Base-by-base conservation (phyloP, 2,329 filamentous ascomycete genomes). In the Trichoderma semiorbis region DNA sequence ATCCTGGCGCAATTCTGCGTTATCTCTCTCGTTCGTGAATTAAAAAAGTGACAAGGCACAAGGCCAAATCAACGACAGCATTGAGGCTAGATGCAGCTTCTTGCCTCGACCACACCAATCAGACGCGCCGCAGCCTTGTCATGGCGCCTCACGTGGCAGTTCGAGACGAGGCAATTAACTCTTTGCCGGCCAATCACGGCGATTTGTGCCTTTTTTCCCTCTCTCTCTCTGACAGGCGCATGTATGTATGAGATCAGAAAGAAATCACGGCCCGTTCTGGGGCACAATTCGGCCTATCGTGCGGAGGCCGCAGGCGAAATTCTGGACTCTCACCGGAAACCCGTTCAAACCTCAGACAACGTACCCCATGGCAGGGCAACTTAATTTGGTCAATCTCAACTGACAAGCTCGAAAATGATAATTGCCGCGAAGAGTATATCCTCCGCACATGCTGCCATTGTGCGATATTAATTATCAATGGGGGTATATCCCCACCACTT, bases 151-250 rank as follows among this genome's bases (percentile, higher is more conserved):
- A 72, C 70, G 70, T 72, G 70, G 70, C 28, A 47, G 39, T 32
- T 63, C 34, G 36, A 68, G 47, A 57, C 70, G 70, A 72, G 70
- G 64, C 43, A 72, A 68, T 72, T 72, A 69, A 69, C 7, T 43
- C 39, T 30, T 36, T n/a, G 6, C 30, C 21, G 60, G 47, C 68
- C 60, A 70, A 64, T 64, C 43, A 70, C 39, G 57, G 57, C 66
- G 66, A 30, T 16, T 53, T 16, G 34, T 60, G 57, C 39, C 43
- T 50, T n/a, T 30, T 34, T 26, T 39, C 12, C 34, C 16, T 43
- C 39, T 18, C n/a, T n/a, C 30, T 8, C 10, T 43, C 32, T 50
- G 47, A 53, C 47, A 53, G 47, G 21, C n/a, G 11, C 47, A 53
- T 53, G 21, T 63, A 28, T 16, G 61, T 65, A 21, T 34, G 62